Base-by-base conservation (phyloP, 31 red algal genomes). In the Bonnemaisonia californica region DNA sequence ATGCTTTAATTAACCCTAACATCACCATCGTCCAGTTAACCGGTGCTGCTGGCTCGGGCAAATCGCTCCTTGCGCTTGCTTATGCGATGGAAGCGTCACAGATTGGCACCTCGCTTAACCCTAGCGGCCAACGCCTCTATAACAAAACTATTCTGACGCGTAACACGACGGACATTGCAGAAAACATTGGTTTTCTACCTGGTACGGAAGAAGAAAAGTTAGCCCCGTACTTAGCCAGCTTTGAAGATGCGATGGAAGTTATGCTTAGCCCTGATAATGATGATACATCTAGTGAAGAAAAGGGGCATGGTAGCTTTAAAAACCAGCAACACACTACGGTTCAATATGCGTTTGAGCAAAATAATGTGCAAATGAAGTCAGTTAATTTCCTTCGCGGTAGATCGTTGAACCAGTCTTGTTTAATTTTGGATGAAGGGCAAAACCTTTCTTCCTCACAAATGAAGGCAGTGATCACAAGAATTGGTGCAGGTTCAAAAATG, bases 21-120 rank as follows among this genome's bases (percentile, higher is more conserved):
- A 76, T 94, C 28, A 74, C 58, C 8, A 54, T 94, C 40, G 89
- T 94, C 23, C 48, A 81, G 27, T 57, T 94, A 12, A 36, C 57
- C 59, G 91, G 91, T 34, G 34, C 68, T 27, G 88, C 91, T 33
- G 91, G 91, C 33, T 93, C 91, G 3, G 91, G 91, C 18, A 94
- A 94, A 51, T 93, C 91, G 30, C 66, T 94, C 32, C 47, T 94
- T 19, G 74, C 84, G 26, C 45, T 94, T 27, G 91, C 91, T 32
- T n/a, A n/a, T n/a, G 88, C 89, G n/a, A 89, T 62, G 12, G 35
- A 93, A 32, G 80, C 92, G 60, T 32, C 69, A 72, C 39, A 26
- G 18, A 36, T 72, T 18, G 64, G 40, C 33, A 51, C 45, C 9
- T n/a, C n/a, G n/a, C n/a, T n/a, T n/a, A n/a, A n/a, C n/a, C n/a